Evolutionary conservation across 2,329 filamentous ascomycete genomes (phyloP).

Genomic region (Monilinia polystroma): DNA sequence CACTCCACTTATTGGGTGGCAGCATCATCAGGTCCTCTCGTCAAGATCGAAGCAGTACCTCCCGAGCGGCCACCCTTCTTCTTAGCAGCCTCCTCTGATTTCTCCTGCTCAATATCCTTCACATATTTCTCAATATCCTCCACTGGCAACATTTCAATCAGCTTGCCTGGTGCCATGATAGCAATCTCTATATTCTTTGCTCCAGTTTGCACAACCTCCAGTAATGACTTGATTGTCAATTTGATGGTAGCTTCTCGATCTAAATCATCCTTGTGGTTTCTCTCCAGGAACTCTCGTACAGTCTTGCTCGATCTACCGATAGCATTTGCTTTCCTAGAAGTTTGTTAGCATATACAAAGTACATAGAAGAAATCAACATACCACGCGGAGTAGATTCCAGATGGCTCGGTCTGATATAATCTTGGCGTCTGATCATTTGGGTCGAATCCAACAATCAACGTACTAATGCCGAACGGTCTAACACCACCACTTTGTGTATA

Average conservation of each 20-base stretch:
- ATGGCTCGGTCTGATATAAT: slow-evolving; percentile 98
- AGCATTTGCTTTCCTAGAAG: slow-evolving; percentile 90
- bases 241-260: slow-evolving; percentile 94
- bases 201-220: slow-evolving; percentile 97
- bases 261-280: slow-evolving; percentile 98
- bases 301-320: slow-evolving; percentile 99
- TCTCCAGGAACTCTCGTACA: slow-evolving; percentile 95
- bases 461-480: slow-evolving; percentile 97
- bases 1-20: slow-evolving; percentile 28
- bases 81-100: slow-evolving; percentile 96
- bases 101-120: slow-evolving; percentile 98
- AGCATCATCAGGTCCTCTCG: slow-evolving; percentile 52
- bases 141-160: slow-evolving; percentile 87
- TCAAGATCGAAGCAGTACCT: slow-evolving; percentile 73
- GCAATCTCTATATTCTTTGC: slow-evolving; percentile 99
- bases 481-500: slow-evolving; percentile 99
- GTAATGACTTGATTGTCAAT: slow-evolving; percentile 93
- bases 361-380: slow-evolving; percentile 47
- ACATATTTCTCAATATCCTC: slow-evolving; percentile 97
- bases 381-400: slow-evolving; percentile 98
- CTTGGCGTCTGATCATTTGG: slow-evolving; percentile 84
- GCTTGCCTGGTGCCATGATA: slow-evolving; percentile 90
- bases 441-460: slow-evolving; percentile 97
- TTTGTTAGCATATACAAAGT: slow-evolving; percentile 25
- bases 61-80: slow-evolving; percentile 82